Conservation (phyloP, 2,329 filamentous ascomycete species). For the Colletotrichum tofieldiae region DNA sequence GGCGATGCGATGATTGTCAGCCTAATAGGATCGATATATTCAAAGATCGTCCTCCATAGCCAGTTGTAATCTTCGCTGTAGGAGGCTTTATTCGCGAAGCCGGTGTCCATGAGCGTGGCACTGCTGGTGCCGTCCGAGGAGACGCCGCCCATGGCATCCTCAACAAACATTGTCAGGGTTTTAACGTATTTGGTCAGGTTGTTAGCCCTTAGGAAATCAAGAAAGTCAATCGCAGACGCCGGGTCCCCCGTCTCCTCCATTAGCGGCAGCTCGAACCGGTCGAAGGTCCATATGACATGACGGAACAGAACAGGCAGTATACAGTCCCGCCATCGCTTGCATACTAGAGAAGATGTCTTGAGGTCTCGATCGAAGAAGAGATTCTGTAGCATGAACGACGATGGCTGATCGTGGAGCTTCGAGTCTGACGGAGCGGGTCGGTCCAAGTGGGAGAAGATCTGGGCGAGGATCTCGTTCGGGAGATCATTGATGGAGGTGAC, state of each 20-base stretch:
- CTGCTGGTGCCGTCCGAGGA: slow-evolving; percentile 28
- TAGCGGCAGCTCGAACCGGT: slow-evolving; percentile 50
- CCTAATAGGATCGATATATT: slow-evolving; percentile 65
- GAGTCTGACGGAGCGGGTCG: slow-evolving; percentile 63
- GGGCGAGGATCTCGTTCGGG: slow-evolving; percentile 73
- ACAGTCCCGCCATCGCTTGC: slow-evolving; percentile 66
- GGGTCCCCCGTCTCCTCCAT: slow-evolving; percentile 46
- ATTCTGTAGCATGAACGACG: slow-evolving; percentile 57
- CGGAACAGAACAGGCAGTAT: slow-evolving; percentile 72
- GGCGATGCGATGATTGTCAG: slow-evolving; percentile 75
- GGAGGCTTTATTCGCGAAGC: slow-evolving; percentile 34
- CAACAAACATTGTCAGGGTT: slow-evolving; percentile 58
- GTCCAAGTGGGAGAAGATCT: slow-evolving; percentile 71
- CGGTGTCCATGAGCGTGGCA: slow-evolving; percentile 32
- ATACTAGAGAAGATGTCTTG: slow-evolving; percentile 71
- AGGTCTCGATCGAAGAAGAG: slow-evolving; percentile 56
- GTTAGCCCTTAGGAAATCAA: slow-evolving; percentile 57
- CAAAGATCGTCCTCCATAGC: slow-evolving; percentile 72
- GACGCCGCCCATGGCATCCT: slow-evolving; percentile 44
- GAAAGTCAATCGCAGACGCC: slow-evolving; percentile 51
- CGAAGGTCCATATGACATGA: slow-evolving; percentile 62
- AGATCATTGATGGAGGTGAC: slow-evolving; percentile 55
- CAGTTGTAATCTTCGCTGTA: slow-evolving; percentile 54
- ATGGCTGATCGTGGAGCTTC: slow-evolving; percentile 66
- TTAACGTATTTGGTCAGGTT: slow-evolving; percentile 58